phyloP scores from a whole-genome alignment of 768 basidiomycete species.

The Leccinum incarnatum region DNA sequence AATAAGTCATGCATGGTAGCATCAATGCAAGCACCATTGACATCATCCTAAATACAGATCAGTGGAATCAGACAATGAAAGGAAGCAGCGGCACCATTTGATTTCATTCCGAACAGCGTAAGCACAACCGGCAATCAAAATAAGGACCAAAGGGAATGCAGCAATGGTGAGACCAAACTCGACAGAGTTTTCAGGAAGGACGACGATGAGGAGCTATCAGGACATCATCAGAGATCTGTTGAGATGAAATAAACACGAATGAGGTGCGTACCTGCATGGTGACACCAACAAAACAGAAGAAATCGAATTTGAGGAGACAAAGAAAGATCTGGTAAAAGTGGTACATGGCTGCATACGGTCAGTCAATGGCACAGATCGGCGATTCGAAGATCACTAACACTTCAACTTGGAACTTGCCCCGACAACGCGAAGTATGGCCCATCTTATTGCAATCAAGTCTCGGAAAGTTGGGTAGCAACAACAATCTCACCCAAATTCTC shows the following conservation, averaged over 20 bases:
- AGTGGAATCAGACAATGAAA: neutral
- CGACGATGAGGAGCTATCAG: slow-evolving; percentile 75
- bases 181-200: slow-evolving; percentile 57
- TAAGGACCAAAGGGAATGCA: slow-evolving; percentile 76
- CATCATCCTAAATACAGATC: slow-evolving; percentile 53
- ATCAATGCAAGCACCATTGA: slow-evolving; percentile 66
- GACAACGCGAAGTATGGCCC: slow-evolving; percentile 89
- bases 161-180: slow-evolving; percentile 83
- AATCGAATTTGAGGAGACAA: slow-evolving; percentile 86
- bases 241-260: neutral
- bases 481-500: slow-evolving; percentile 72
- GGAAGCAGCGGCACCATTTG: slow-evolving; percentile 52
- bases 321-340: slow-evolving; percentile 86
- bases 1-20: slow-evolving; percentile 74
- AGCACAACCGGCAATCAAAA: slow-evolving; percentile 62
- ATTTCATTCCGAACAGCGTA: slow-evolving; percentile 78
- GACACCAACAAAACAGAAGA: slow-evolving; percentile 83
- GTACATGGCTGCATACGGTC: slow-evolving; percentile 65
- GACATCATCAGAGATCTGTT: neutral
- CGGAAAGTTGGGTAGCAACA: neutral
- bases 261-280: slow-evolving; percentile 71
- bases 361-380: neutral
- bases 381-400: slow-evolving; percentile 42
- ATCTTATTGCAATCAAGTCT: slow-evolving; percentile 42
- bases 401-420: slow-evolving; percentile 85